Percentiles rank a stretch among this genome's conserved stretches.
Evolutionary conservation across 306 rosid genomes (phyloP).

Genomic region (Astragalus membranaceus): DNA sequence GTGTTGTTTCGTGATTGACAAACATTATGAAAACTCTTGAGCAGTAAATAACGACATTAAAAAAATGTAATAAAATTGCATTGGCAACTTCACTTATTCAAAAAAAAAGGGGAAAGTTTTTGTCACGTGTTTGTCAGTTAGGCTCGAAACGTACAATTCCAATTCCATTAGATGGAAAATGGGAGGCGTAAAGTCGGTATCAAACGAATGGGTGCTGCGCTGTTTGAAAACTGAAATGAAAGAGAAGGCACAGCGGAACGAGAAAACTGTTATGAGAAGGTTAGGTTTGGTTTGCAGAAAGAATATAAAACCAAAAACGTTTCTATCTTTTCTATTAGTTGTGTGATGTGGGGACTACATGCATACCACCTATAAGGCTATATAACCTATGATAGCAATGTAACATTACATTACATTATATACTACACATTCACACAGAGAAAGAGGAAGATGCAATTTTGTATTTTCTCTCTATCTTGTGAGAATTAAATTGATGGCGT

Average conservation of each 20-base stretch:
- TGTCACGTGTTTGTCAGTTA: neutral
- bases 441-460: neutral
- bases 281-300: slow-evolving; percentile 14
- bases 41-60: no score
- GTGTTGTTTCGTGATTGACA: no score
- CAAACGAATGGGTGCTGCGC: slow-evolving; percentile 25
- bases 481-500: neutral
- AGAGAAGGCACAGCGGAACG: slow-evolving; percentile 39
- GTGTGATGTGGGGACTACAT: slow-evolving; percentile 30
- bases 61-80: neutral
- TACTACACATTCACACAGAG: neutral
- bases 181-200: slow-evolving; percentile 40
- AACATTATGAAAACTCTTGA: no score
- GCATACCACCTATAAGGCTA: neutral
- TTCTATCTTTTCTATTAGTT: neutral
- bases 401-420: slow-evolving; percentile 4
- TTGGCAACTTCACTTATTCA: neutral
- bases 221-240: slow-evolving; percentile 31
- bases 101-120: neutral
- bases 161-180: neutral
- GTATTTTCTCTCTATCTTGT: neutral
- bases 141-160: no score
- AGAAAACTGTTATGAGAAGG: slow-evolving; percentile 22
- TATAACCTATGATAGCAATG: slow-evolving; percentile 29
- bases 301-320: slow-evolving; percentile 37